Percentiles rank a stretch among this genome's conserved stretches.
phyloP scores from a whole-genome alignment of 179 eudicot genomes.

The Corrigiola litoralis region DNA sequence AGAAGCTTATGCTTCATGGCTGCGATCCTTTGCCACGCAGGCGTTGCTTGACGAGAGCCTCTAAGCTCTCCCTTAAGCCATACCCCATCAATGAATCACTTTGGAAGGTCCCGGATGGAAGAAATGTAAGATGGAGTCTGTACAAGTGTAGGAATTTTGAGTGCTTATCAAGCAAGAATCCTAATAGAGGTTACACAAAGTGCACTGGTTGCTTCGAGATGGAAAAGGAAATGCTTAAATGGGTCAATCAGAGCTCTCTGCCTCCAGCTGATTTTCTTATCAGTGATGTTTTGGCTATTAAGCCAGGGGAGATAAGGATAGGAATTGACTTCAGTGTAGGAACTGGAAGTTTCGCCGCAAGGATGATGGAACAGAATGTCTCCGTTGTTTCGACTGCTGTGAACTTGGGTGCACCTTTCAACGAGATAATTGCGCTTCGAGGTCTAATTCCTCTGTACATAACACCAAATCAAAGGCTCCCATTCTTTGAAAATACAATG shows the following conservation, averaged over 20 bases:
- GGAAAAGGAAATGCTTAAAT: constrained; percentile 81
- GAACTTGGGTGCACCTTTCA: constrained; percentile 90
- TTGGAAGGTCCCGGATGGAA: constrained; percentile 70
- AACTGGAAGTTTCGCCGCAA: constrained; percentile 83
- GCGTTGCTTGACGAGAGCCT: constrained; percentile 84
- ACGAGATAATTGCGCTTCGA: constrained; percentile 79
- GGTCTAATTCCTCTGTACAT: constrained; percentile 74
- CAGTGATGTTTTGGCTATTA: constrained; percentile 54
- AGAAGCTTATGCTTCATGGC: constrained; percentile 83
- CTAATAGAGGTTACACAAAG: constrained; percentile 67
- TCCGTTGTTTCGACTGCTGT: constrained; percentile 75
- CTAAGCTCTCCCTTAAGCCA: constrained; percentile 70
- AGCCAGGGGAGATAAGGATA: constrained; percentile 77
- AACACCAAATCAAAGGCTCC: constrained; percentile 77
- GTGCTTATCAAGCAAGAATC: constrained; percentile 73
- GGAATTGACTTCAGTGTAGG: constrained; percentile 88
- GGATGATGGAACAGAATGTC: constrained; percentile 82
- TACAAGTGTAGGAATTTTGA: constrained; percentile 66
- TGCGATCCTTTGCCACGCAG: constrained; percentile 96
- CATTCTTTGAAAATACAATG: constrained; percentile 87
- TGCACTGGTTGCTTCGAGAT: constrained; percentile 81
- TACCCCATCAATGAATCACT: constrained; percentile 86
- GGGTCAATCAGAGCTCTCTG: constrained; percentile 47
- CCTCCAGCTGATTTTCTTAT: constrained; percentile 52
- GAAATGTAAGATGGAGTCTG: constrained; percentile 82